phyloP scores from a whole-genome alignment of 768 basidiomycete genomes.

The Psilocybe cyanescens region DNA sequence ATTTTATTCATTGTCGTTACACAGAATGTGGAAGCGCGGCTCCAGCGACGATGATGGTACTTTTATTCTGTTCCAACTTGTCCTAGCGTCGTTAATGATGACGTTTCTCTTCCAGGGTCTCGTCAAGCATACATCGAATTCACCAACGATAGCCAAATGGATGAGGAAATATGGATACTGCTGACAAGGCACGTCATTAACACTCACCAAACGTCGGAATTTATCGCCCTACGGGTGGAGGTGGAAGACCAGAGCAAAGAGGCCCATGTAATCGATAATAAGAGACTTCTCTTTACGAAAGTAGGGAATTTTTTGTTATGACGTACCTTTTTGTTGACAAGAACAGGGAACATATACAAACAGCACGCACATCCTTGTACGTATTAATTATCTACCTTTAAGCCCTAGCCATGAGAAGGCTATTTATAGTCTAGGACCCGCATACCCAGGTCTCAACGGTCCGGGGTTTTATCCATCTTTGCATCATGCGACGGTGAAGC shows the following conservation, averaged over 20 bases:
- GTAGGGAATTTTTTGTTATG: conserved; percentile 26
- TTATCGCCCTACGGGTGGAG: conserved; percentile 63
- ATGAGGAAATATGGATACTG: conserved; percentile 76
- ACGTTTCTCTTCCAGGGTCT: conserved; percentile 41
- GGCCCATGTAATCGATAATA: conserved; percentile 26
- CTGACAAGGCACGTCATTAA: conserved; percentile 76
- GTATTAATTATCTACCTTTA: background rate
- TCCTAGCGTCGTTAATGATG: background rate
- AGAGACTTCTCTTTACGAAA: conserved; percentile 40
- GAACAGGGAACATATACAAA: conserved; percentile 55
- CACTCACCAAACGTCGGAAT: conserved; percentile 64
- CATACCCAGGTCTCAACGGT: conserved; percentile 36
- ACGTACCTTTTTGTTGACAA: background rate
- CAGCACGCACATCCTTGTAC: conserved; percentile 51
- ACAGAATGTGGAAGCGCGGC: conserved; percentile 51
- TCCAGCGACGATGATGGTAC: conserved; percentile 33
- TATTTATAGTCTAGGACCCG: conserved; percentile 35
- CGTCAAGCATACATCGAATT: conserved; percentile 39
- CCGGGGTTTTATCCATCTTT: conserved; percentile 54
- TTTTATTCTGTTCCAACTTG: background rate
- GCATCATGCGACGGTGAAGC: conserved; percentile 73
- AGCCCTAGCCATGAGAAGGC: background rate
- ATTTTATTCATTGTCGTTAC: conserved; percentile 6
- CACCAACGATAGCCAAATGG: conserved; percentile 22
- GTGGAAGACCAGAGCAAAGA: conserved; percentile 45